Base-by-base conservation (phyloP, 148 eudicot genomes). In the Amaranthus cruentus region DNA sequence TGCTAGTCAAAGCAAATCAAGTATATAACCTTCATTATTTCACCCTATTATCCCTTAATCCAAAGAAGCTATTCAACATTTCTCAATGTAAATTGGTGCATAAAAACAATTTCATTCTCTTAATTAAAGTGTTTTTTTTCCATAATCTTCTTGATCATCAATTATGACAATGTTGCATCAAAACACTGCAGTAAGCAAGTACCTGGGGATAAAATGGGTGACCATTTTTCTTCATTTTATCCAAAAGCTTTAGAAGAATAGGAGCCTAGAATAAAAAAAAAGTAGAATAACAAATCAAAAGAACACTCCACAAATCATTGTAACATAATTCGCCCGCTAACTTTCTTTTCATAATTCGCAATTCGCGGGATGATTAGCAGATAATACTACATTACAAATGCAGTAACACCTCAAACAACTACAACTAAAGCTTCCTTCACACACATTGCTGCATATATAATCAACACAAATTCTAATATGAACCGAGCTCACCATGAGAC, bases 191-290 rank as follows among this genome's bases (percentile, higher is more conserved):
- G 46, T 46, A 69, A 68, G 47, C 72, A 21, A 67, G 78, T 72
- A 93, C 98, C 98, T 95, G 98, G 21, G 98, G 98, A 75, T 88
- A 91, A 44, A 85, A 83, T 65, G 88, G 85, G 80, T 83, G 87
- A 58, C 78, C 78, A 70, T 77, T 74, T 9, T 77, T 74, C 90
- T 88, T 87, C 98, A 95, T 89, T 81, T 90, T 95, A 67, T 91
- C 87, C 76, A 95, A 72, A 69, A 95, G 91, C 71, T 86, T 82
- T 47, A 88, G 61, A 55, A 95, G 93, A 66, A 91, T 75, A 10
- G 98, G 97, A 70, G 87, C 98, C 98, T 93, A 79, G 53, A 75
- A 70, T 48, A 9, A 15, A 38, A 58, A n/a, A 21, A 7, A 74
- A 66, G 42, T 44, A 69, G 44, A 7, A 15, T 56, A 54, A 77